These are phyloP conservation scores for Aspergillus sp. DNA, from an alignment of 2,329 filamentous ascomycete species.

Conservation along the genomic window DNA sequence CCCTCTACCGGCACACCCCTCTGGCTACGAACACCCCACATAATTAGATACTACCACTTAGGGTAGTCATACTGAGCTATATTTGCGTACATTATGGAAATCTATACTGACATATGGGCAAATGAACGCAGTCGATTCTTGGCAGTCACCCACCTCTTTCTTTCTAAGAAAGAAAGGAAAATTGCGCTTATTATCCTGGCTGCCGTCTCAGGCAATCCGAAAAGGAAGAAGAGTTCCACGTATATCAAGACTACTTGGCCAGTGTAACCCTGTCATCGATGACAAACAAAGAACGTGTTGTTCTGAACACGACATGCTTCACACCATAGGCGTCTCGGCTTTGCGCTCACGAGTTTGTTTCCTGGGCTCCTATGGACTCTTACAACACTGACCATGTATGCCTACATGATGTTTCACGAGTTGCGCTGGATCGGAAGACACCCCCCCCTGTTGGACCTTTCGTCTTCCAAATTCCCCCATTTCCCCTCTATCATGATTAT, in stretches of 20 bases:
- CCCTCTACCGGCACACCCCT: too few species aligned
- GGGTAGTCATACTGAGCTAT: too few species aligned
- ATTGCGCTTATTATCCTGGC: too few species aligned
- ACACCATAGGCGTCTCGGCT: neutral
- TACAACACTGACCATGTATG: neutral
- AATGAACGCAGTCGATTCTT: too few species aligned
- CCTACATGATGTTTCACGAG: neutral
- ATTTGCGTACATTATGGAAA: too few species aligned
- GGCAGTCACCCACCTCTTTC: too few species aligned
- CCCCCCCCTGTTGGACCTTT: neutral
- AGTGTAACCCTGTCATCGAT: conserved; percentile 6
- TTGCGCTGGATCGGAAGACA: neutral
- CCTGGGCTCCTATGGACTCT: neutral
- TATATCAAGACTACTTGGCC: neutral
- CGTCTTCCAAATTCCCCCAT: neutral
- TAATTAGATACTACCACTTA: too few species aligned
- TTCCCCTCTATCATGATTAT: neutral
- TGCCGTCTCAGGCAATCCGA: too few species aligned
- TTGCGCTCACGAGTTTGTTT: neutral
- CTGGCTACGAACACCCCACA: too few species aligned
- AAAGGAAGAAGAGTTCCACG: neutral
- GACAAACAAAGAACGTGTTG: neutral
- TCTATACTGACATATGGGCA: too few species aligned
- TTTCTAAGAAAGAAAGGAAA: too few species aligned
- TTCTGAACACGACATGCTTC: neutral